Evolutionary conservation across 306 rosid species (phyloP), one percentile per base, ranked within the genome.

Genomic region (Leucaena leucocephala): DNA sequence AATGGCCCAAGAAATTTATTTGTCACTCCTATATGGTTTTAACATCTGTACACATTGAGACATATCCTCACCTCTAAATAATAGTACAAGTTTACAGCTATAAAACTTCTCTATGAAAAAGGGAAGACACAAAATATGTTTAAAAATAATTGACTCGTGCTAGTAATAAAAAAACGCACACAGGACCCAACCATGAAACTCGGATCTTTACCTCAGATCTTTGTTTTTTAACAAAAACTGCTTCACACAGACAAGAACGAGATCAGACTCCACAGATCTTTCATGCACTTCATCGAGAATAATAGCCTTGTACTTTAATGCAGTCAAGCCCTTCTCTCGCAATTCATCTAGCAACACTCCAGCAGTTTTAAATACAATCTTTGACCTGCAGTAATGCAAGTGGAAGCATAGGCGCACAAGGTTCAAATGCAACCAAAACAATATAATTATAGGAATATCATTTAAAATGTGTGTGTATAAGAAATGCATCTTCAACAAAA

Each of bases 261-360:
- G 96, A 86, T 94, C 98, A 64, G 98, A 93, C 85, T 93, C 98
- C 65, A 86, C 90, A 16, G 98, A 94, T 91, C 97, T 90, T 89
- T 94, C 98, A 84, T 94, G 98, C 40, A 94, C 98, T 87, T 94
- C 98, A 75, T 94, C 98, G 33, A 94, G 96, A 80, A 94, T 87
- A 80, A 94, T 89, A 87, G 77, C 98, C 84, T 87, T 94, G 89
- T 91, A 94, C 76, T 94, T 80, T 39, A 94, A 84, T 5, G 97
- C 98, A 64, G 76, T 74, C 82, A 78, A 77, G 13, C 97, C 97
- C 87, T 83, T 91, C 70, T 94, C 98, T 72, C 86, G 86, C 91
- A 94, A 74, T 87, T 91, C 98, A 16, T 91, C 97, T 86, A 94
- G 80, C 84, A 94, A 84, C 85, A 94, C 97, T 80, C 97, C 98